Evolutionary conservation across 768 basidiomycete genomes (phyloP), one percentile per base, ranked within the genome.

Genomic region (Russula ochroleuca): DNA sequence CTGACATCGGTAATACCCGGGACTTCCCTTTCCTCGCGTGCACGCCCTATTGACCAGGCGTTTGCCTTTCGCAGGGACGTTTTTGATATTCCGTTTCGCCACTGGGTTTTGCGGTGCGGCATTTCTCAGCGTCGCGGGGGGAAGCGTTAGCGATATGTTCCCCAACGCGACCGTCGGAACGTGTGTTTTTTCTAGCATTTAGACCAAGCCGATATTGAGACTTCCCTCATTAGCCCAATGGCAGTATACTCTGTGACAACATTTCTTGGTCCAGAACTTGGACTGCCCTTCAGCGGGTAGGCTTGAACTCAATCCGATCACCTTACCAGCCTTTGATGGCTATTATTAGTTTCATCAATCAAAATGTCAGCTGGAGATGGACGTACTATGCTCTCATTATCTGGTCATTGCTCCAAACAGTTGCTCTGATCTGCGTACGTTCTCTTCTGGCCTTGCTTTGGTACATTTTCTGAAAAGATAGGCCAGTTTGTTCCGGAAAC

Each of bases 401-500:
- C n/a, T 94, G 91, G 92, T 77, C 81, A 1, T 83, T 81, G 50
- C 75, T 74, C 2, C 79, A 90, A 71, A 71, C 79, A 15, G 56
- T 82, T 10, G 75, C 82, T 0, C 72, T 93, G 13, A 69, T 84
- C 55, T 31, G 80, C 55, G 86, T 86, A 67, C 64, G 80, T 74
- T 35, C 21, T 21, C 40, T 15, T 53, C 6, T 14, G 7, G 11
- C n/a, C n/a, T 23, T 2, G n/a, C 11, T n/a, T 37, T 10, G 10
- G 14, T 5, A 6, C 14, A 25, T 7, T 9, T 45, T 41, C 41
- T 40, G 49, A 38, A 17, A 21, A 10, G 52, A 23, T 10, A 31
- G 35, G n/a, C 4, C 58, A 89, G 82, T 72, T 88, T 48, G 81
- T 89, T 0, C 87, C 87, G 0, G 92, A 93, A 75, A 90, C 89